Conservation (phyloP, 208 protist species). For the Trypanosoma cruzi region DNA sequence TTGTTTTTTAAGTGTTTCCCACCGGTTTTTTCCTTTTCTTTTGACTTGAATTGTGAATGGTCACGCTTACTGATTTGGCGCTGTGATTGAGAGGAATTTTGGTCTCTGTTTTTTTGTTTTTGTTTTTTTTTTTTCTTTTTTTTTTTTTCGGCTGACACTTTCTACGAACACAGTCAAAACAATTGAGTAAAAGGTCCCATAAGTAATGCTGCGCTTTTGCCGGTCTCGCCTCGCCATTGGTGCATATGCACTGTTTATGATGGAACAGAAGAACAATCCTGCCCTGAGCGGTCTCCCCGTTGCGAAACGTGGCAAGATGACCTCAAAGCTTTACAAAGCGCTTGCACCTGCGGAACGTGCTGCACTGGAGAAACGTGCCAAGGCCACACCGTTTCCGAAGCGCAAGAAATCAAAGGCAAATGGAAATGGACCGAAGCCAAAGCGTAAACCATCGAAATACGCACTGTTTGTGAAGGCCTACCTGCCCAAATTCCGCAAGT, state of each 20-base stretch:
- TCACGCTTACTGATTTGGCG: too few species aligned
- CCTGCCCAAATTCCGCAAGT: conserved; percentile 66
- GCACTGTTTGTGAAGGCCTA: conserved; percentile 81
- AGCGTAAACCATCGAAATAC: conserved; percentile 52
- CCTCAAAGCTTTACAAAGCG: conserved; percentile 80
- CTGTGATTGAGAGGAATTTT: too few species aligned
- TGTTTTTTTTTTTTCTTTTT: too few species aligned
- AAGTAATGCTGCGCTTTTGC: conserved; percentile 65
- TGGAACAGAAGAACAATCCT: conserved; percentile 85
- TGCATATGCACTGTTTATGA: conserved; percentile 84
- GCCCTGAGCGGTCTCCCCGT: conserved; percentile 76
- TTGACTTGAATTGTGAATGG: too few species aligned
- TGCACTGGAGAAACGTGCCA: conserved; percentile 66
- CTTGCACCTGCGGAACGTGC: conserved; percentile 58
- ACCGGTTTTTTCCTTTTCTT: too few species aligned
- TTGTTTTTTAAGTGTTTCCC: too few species aligned
- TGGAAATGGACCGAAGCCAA: conserved; percentile 23
- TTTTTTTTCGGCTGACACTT: too few species aligned
- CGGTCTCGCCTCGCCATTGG: conserved; percentile 70
- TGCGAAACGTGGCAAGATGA: conserved; percentile 68
- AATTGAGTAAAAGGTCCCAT: too few species aligned
- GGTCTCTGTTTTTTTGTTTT: too few species aligned
- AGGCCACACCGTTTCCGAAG: conserved; percentile 31
- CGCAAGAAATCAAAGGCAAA: conserved; percentile 22
- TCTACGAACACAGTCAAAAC: too few species aligned